Base-by-base conservation (phyloP, 1,139 yeast genomes). In the Diutina siamensis region DNA sequence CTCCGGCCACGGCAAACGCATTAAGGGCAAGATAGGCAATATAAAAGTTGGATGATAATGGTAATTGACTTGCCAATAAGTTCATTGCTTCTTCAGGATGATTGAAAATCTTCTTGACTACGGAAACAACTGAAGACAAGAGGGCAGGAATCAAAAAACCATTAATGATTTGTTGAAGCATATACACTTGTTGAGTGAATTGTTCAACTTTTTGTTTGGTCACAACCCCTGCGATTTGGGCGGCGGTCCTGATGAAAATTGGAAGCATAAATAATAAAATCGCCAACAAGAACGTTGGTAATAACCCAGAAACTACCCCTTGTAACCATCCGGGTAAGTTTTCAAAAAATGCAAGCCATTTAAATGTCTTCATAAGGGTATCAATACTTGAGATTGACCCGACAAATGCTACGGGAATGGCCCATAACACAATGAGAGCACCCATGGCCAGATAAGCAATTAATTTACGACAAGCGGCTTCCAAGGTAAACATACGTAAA, bases 371-470 rank as follows among this genome's bases (percentile, higher is more conserved):
- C 35, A 82, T 84, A 61, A 88, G 70, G 55, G 72, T 74, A 51
- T 83, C 78, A 55, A 92, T 75, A 64, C 89, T 89, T 20, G 97
- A 88, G 53, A 92, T 76, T 57, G 82, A 71, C 80, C 97, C 97
- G 47, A 92, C 96, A 61, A 87, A 86, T 2, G 97, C 95, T 46
- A 89, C 97, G 17, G 97, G 97, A 55, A 88, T 72, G 49, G 95
- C 76, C 97, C 97, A 92, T 60, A 88, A 83, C 47, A 89, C 74
- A 51, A 87, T 76, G 57, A 83, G 63, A 46, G 71, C 62, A 22
- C 76, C 67, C 51, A 76, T 66, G 46, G 74, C 60, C 10, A 76
- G 62, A 20, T 59, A 55, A 36, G 75, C 74, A 51, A 72, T 55
- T 25, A 65, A 44, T 46, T 60, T 61, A 55, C 75, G 71, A 20